Percentiles rank a stretch among this genome's conserved stretches.
These are phyloP conservation scores for Dictyophora rubrovolvata DNA, from an alignment of 768 basidiomycete species.

Conservation along the genomic window DNA sequence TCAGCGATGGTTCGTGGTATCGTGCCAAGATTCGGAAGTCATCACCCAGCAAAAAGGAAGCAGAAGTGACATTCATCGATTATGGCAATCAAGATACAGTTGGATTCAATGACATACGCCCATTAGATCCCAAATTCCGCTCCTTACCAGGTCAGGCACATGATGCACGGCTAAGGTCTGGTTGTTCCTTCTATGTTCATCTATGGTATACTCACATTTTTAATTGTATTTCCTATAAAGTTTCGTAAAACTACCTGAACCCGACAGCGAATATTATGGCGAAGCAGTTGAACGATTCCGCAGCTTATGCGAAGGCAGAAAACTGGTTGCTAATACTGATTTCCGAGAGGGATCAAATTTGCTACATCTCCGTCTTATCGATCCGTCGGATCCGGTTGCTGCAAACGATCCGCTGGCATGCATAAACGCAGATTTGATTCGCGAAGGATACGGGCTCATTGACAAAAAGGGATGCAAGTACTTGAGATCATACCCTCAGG, in stretches of 20 bases:
- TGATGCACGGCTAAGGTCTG: constrained; percentile 81
- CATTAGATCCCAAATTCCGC: constrained; percentile 85
- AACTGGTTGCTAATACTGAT: constrained; percentile 94
- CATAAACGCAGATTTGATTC: constrained; percentile 82
- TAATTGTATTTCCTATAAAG: constrained; percentile 26
- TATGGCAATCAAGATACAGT: constrained; percentile 92
- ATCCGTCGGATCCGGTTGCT: constrained; percentile 64
- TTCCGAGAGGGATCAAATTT: constrained; percentile 60
- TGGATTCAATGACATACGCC: constrained; percentile 73
- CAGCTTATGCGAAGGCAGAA: constrained; percentile 79
- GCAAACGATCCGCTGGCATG: constrained; percentile 61
- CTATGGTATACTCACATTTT: neutral
- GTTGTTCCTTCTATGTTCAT: neutral
- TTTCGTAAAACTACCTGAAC: constrained; percentile 74
- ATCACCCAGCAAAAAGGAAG: constrained; percentile 87
- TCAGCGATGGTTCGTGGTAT: constrained; percentile 93
- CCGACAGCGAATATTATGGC: constrained; percentile 75
- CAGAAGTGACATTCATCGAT: constrained; percentile 90
- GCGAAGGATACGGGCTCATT: constrained; percentile 76
- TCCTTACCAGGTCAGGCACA: constrained; percentile 87
- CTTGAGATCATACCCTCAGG: constrained; percentile 54
- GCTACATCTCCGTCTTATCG: constrained; percentile 86
- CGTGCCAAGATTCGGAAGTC: constrained; percentile 81
- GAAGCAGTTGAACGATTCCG: constrained; percentile 87
- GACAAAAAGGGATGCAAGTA: constrained; percentile 75